A percentile compares a stretch with the other conserved stretches of the same genome.
phyloP scores from a whole-genome alignment of 73 alveolate species.

The Symbiodinium natans region DNA sequence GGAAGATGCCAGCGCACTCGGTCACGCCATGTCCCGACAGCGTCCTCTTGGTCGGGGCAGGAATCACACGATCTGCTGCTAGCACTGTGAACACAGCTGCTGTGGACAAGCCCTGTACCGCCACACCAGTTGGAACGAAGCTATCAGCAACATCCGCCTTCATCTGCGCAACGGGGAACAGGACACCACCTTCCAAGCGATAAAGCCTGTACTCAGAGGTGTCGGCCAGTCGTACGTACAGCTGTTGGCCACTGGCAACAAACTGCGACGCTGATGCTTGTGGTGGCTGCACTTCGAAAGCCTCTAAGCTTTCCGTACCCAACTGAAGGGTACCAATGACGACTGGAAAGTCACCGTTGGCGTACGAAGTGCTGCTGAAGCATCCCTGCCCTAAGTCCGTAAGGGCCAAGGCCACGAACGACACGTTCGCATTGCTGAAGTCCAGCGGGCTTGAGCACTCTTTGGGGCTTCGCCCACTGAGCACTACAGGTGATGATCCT shows the following conservation, averaged over 20 bases:
- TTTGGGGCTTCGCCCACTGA: not conserved
- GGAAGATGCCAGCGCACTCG: constrained; percentile 29
- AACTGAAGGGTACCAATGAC: not conserved
- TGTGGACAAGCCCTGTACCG: not conserved
- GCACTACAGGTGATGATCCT: not conserved
- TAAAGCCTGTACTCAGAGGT: not conserved
- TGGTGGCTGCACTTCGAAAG: constrained; percentile 15
- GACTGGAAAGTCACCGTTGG: not conserved
- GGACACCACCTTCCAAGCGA: not conserved
- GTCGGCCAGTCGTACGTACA: not conserved
- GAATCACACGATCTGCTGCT: not conserved
- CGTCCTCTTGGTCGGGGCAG: not conserved
- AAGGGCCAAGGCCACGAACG: not conserved
- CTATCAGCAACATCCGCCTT: not conserved
- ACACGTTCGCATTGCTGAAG: not conserved
- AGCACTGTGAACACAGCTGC: not conserved
- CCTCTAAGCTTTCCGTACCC: not conserved
- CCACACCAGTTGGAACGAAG: not conserved
- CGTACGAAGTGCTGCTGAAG: not conserved
- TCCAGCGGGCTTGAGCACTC: not conserved
- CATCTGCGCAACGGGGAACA: not conserved
- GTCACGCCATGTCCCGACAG: not conserved
- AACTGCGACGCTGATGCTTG: not conserved
- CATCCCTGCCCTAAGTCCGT: constrained; percentile 4
- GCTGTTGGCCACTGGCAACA: not conserved